Evolutionary conservation across 2,329 filamentous ascomycete genomes (phyloP).

Genomic region (Bertia moriformis): DNA sequence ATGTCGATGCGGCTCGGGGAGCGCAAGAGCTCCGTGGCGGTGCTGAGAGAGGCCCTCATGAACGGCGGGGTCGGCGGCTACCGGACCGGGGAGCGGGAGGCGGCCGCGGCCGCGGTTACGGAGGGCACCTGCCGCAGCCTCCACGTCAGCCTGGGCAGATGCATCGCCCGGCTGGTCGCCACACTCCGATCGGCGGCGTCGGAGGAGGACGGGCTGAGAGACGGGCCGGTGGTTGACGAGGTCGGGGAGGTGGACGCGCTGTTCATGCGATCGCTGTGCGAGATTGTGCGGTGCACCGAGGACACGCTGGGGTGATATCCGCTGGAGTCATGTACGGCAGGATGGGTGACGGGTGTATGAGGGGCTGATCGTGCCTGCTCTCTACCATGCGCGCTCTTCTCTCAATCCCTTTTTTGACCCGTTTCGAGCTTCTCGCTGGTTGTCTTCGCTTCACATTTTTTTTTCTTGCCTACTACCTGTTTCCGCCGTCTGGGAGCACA

Average conservation of each 20-base stretch:
- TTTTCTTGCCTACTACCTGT: no score
- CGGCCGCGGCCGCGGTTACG: constrained; percentile 4
- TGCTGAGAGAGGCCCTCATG: constrained; percentile 9
- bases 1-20: neutral
- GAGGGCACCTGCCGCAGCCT: constrained; percentile 26
- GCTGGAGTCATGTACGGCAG: no score
- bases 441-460: no score
- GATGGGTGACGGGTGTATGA: no score
- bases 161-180: constrained; percentile 32
- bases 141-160: constrained; percentile 31
- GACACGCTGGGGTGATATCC: no score
- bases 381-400: no score
- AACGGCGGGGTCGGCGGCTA: no score
- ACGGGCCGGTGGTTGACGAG: constrained; percentile 2
- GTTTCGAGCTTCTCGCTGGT: no score
- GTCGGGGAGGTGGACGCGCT: constrained; percentile 3
- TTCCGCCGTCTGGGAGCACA: no score
- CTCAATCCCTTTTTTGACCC: no score
- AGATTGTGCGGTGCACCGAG: constrained; percentile 24
- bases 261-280: constrained; percentile 20
- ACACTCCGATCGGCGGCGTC: constrained; percentile 25
- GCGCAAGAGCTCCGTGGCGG: neutral
- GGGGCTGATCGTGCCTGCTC: no score
- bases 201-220: neutral
- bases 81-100: constrained; percentile 4